Percentiles rank a stretch among this genome's conserved stretches.
Conservation (phyloP, 345 rosid species). For the Salix caprea region DNA sequence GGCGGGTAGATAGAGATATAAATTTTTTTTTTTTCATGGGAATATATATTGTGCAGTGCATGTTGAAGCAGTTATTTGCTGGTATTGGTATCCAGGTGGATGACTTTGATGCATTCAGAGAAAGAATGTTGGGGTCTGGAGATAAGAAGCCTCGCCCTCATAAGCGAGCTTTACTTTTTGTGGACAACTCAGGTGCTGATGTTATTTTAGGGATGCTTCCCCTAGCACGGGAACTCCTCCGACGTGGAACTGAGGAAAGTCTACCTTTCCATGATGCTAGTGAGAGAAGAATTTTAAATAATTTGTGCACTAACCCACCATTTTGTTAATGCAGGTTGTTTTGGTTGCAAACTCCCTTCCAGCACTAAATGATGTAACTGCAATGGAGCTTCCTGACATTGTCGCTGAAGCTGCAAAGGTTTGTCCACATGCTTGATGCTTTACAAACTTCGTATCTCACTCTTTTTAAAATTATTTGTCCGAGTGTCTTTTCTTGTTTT, state of each 20-base stretch:
- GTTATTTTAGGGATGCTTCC: conserved; percentile 97
- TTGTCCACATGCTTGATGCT: conserved; percentile 2
- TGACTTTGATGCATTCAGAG: conserved; percentile 85
- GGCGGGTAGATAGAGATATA: conserved; percentile 60
- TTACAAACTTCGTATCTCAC: not conserved
- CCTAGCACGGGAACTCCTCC: conserved; percentile 87
- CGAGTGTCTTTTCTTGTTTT: not conserved
- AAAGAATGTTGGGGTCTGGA: conserved; percentile 74
- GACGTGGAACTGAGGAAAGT: conserved; percentile 89
- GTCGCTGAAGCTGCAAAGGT: conserved; percentile 99
- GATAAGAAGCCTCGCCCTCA: conserved; percentile 63
- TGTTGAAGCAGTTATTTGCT: not conserved
- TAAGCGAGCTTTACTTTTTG: conserved; percentile 92
- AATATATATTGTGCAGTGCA: not conserved
- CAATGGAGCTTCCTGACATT: conserved; percentile 97
- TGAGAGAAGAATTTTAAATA: conserved; percentile 1
- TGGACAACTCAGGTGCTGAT: conserved; percentile 97
- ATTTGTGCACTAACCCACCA: not conserved
- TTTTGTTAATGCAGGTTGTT: conserved; percentile 59
- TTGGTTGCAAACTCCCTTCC: conserved; percentile 96
- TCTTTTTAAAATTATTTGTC: not conserved
- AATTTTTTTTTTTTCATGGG: not conserved
- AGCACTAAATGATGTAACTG: conserved; percentile 90
- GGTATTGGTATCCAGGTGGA: conserved; percentile 58
- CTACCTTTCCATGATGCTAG: conserved; percentile 8